A percentile compares a stretch with the other conserved stretches of the same genome.
phyloP scores from a whole-genome alignment of 225 moss, liverwort and hornwort genomes.

The Climacium dendroides region DNA sequence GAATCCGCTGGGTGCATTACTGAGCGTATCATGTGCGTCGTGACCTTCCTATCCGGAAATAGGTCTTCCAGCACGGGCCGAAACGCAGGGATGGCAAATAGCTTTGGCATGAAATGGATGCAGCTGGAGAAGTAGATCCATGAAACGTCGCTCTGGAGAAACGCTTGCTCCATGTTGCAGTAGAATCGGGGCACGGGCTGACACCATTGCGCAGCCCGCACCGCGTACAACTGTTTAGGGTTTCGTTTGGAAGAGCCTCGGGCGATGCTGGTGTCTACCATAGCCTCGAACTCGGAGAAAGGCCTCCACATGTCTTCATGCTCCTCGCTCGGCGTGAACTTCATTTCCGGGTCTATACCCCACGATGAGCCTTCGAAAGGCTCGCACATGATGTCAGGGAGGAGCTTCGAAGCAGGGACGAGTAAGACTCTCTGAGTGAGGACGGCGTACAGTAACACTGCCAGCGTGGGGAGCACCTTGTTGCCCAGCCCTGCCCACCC shows the following conservation, averaged over 20 bases:
- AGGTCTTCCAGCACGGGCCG: constrained; percentile 44
- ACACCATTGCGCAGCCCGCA: constrained; percentile 22
- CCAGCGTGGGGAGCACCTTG: constrained; percentile 48
- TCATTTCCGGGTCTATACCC: constrained; percentile 10
- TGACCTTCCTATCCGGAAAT: constrained; percentile 50
- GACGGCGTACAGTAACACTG: constrained; percentile 47
- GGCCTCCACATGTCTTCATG: constrained; percentile 27
- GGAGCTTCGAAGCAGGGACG: constrained; percentile 14
- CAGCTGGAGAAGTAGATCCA: constrained; percentile 67
- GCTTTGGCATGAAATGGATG: constrained; percentile 61
- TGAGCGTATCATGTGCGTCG: constrained; percentile 47
- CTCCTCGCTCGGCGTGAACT: constrained; percentile 29
- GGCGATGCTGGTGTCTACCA: constrained; percentile 1
- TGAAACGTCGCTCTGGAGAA: constrained; percentile 22
- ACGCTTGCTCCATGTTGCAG: constrained; percentile 60
- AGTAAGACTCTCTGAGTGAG: constrained; percentile 58
- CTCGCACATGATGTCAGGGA: constrained; percentile 52
- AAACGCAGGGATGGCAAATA: constrained; percentile 61
- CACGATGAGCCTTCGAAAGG: constrained; percentile 71
- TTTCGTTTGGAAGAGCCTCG: neutral
- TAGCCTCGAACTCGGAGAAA: constrained; percentile 1
- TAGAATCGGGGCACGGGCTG: constrained; percentile 55
- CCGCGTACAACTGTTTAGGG: neutral
- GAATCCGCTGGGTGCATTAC: constrained; percentile 31
- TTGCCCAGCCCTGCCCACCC: constrained; percentile 60